Conservation (phyloP, 2,329 filamentous ascomycete genomes). For the Colletotrichum lini region DNA sequence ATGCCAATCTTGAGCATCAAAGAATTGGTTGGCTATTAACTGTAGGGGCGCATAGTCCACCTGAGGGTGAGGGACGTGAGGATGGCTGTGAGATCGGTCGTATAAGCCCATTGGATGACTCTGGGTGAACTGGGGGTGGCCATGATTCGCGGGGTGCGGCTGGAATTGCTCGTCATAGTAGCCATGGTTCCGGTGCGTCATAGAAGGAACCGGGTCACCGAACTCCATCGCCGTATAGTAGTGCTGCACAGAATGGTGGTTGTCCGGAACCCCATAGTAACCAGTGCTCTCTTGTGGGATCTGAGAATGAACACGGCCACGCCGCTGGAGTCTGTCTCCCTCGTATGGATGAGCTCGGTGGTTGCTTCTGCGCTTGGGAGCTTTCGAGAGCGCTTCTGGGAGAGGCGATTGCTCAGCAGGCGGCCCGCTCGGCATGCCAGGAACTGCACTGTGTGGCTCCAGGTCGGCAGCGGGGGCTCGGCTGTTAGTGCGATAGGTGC, state of each 20-base stretch:
- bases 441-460: not conserved
- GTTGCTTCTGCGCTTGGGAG: not conserved
- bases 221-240: too few species aligned
- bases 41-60: not conserved
- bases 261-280: not conserved
- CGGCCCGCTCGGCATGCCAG: not conserved
- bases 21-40: not conserved
- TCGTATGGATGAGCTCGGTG: slow-evolving; percentile 8
- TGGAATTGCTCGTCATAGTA: not conserved
- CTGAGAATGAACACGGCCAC: not conserved
- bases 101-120: not conserved
- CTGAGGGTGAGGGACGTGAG: not conserved
- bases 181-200: not conserved
- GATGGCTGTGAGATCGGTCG: not conserved
- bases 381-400: not conserved
- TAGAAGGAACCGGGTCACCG: not conserved
- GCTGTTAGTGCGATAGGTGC: not conserved
- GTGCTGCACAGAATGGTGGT: not conserved
- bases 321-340: not conserved
- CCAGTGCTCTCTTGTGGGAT: not conserved
- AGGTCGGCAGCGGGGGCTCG: not conserved
- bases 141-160: not conserved
- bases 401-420: not conserved
- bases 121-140: not conserved
- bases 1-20: not conserved